Evolutionary conservation across 768 basidiomycete species (phyloP).

Genomic region (Termitomyces sp.): DNA sequence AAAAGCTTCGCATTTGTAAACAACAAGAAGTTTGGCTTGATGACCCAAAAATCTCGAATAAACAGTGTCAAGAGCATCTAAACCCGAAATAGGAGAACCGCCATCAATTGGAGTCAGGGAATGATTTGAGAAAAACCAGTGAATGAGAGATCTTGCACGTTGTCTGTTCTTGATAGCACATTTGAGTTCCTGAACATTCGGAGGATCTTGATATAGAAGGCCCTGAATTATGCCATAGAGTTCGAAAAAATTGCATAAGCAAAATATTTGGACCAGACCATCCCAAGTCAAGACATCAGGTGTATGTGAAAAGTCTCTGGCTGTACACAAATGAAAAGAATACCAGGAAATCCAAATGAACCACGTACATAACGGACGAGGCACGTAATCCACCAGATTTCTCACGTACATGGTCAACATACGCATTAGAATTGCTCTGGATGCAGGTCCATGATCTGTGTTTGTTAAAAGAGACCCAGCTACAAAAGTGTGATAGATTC

Average conservation of each 20-base stretch:
- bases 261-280: not conserved
- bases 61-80: no score
- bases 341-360: no score
- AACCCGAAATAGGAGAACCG: no score
- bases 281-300: not conserved
- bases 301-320: not conserved
- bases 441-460: slow-evolving; percentile 3
- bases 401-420: no score
- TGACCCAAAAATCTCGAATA: no score
- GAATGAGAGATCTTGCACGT: not conserved
- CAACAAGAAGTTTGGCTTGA: no score
- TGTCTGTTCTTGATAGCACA: not conserved
- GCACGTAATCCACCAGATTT: no score
- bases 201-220: not conserved
- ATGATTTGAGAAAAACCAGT: not conserved
- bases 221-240: not conserved
- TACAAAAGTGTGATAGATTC: slow-evolving; percentile 15
- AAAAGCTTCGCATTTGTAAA: no score
- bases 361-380: no score
- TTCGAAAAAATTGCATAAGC: not conserved
- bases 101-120: not conserved
- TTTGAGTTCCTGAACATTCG: not conserved
- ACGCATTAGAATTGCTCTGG: not conserved
- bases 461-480: slow-evolving; percentile 11
- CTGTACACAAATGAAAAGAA: no score